Percentiles rank a stretch among this genome's conserved stretches.
Conservation (phyloP, 768 basidiomycete genomes). For the Lactarius tabidus region DNA sequence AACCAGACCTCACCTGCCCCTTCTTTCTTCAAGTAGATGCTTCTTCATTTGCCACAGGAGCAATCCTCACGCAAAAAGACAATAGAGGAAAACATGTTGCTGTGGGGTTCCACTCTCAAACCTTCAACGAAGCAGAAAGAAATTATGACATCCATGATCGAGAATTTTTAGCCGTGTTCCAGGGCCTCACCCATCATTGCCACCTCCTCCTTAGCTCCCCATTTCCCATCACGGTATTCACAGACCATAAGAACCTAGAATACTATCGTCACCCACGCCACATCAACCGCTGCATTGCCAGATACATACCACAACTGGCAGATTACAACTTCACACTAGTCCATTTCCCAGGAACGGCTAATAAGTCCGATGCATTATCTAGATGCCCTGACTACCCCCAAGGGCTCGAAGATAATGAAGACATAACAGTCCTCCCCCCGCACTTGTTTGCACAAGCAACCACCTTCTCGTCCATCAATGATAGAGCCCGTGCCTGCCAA, state of each 20-base stretch:
- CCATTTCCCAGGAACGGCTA: accelerated
- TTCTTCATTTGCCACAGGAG: no score
- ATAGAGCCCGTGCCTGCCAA: background rate
- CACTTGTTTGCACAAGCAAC: background rate
- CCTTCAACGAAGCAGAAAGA: no score
- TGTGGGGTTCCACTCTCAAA: no score
- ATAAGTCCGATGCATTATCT: background rate
- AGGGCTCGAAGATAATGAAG: background rate
- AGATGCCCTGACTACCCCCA: no score
- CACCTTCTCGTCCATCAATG: background rate
- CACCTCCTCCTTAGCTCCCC: background rate
- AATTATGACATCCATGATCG: no score
- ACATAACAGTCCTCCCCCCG: background rate
- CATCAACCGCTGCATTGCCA: background rate
- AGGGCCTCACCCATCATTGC: no score
- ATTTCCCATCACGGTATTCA: background rate
- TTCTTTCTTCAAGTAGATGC: no score
- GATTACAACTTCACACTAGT: background rate
- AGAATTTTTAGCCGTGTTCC: no score
- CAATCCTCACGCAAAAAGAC: no score
- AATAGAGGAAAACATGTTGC: no score
- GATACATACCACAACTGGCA: background rate
- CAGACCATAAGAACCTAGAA: background rate
- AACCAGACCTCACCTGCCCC: no score
- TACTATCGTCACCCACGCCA: background rate